Conservation (phyloP, 2,329 filamentous ascomycete genomes). For the Elsinoe australis region DNA sequence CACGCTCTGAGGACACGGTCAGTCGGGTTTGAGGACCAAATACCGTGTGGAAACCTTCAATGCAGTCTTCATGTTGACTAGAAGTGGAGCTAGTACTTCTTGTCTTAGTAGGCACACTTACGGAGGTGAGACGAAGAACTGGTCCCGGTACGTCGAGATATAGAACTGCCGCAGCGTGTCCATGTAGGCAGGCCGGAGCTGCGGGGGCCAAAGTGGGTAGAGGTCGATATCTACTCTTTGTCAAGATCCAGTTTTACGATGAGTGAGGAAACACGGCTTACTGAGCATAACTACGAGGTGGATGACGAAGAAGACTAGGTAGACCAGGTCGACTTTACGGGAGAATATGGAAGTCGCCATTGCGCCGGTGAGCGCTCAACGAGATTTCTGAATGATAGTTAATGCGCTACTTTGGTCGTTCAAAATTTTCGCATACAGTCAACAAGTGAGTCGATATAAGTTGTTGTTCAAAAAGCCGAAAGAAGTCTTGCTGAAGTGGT, state of each 20-base stretch:
- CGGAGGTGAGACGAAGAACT: conserved; percentile 54
- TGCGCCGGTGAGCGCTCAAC: not conserved
- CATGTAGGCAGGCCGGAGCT: conserved; percentile 45
- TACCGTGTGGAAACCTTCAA: too few relatives aligned
- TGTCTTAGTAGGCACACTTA: too few relatives aligned
- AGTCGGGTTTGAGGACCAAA: too few relatives aligned
- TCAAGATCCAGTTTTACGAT: conserved; percentile 13
- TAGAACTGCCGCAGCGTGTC: conserved; percentile 49
- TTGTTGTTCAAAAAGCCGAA: too few relatives aligned
- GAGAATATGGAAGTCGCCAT: conserved; percentile 30
- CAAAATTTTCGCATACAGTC: too few relatives aligned
- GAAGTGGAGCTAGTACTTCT: too few relatives aligned
- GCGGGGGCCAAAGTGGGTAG: conserved; percentile 49
- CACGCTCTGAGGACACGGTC: conserved; percentile 37
- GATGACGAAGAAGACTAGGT: conserved; percentile 54
- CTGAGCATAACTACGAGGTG: conserved; percentile 56
- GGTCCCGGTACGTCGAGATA: conserved; percentile 53
- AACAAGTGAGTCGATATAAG: too few relatives aligned
- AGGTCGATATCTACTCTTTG: conserved; percentile 51
- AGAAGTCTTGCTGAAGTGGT: too few relatives aligned
- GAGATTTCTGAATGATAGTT: too few relatives aligned
- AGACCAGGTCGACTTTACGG: conserved; percentile 41
- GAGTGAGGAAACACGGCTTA: conserved; percentile 30
- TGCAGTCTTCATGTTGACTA: too few relatives aligned
- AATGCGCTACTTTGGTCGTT: too few relatives aligned